phyloP scores from a whole-genome alignment of 331 rosid species.

The Rosa hybrid region DNA sequence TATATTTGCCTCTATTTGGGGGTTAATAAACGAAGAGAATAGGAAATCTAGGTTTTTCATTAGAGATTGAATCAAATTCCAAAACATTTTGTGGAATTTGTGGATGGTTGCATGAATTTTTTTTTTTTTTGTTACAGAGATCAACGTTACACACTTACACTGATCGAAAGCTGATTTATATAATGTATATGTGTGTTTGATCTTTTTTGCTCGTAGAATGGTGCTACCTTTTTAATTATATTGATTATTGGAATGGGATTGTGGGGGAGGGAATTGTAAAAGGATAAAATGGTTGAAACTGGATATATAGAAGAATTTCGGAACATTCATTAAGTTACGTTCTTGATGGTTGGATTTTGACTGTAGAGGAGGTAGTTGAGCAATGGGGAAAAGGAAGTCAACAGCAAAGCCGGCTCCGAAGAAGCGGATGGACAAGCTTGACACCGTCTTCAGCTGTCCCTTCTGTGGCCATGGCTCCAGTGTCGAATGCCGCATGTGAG shows the following conservation, averaged over 20 bases:
- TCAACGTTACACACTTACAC: background rate
- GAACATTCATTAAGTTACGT: background rate
- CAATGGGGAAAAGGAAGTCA: slow-evolving; percentile 82
- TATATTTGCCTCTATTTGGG: slow-evolving; percentile 1
- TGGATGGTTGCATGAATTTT: background rate
- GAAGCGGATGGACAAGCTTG: slow-evolving; percentile 87
- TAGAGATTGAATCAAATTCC: background rate
- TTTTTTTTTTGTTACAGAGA: no score
- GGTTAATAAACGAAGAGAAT: background rate
- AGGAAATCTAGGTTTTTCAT: background rate
- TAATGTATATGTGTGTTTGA: background rate
- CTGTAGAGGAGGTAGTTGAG: background rate
- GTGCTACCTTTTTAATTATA: background rate
- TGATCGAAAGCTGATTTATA: background rate
- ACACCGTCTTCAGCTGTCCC: slow-evolving; percentile 86
- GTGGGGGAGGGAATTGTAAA: background rate
- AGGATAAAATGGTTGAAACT: background rate
- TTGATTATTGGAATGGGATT: background rate
- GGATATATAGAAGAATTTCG: background rate
- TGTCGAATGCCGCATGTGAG: slow-evolving; percentile 82
- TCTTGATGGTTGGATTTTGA: background rate
- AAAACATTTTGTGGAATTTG: background rate
- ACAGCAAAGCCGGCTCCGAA: slow-evolving; percentile 81
- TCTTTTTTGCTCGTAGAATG: background rate
- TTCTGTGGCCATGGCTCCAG: slow-evolving; percentile 89